Conservation (phyloP, 2,329 filamentous ascomycete species). For the Pyrenophora seminiperda region DNA sequence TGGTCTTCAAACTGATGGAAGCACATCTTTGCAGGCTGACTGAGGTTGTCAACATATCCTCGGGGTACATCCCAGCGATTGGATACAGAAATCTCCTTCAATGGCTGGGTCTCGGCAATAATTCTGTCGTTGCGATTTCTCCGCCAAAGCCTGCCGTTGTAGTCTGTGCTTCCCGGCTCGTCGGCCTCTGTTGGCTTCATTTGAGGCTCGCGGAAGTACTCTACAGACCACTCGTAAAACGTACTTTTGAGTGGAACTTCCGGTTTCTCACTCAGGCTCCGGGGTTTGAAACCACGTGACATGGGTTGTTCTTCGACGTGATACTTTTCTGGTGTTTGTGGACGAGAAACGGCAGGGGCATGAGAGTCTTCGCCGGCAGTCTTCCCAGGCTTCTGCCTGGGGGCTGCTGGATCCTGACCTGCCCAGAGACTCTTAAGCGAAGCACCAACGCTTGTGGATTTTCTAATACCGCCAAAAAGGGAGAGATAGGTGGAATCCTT, state of each 20-base stretch:
- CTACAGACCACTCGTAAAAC: constrained; percentile 94
- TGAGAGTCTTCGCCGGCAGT: constrained; percentile 64
- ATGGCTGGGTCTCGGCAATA: constrained; percentile 87
- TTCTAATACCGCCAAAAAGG: constrained; percentile 62
- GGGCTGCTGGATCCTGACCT: constrained; percentile 38
- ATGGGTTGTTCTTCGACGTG: constrained; percentile 76
- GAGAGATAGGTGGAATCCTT: constrained; percentile 63
- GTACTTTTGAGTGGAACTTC: constrained; percentile 77
- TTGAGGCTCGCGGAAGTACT: constrained; percentile 96
- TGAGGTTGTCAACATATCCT: constrained; percentile 84
- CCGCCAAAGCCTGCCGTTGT: constrained; percentile 93
- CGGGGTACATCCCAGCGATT: constrained; percentile 85
- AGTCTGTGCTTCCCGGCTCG: constrained; percentile 93
- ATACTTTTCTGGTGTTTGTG: constrained; percentile 66
- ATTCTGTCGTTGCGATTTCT: constrained; percentile 91
- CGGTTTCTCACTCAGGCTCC: constrained; percentile 64
- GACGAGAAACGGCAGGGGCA: constrained; percentile 72
- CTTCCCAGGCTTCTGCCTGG: constrained; percentile 43
- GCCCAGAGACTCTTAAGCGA: constrained; percentile 67
- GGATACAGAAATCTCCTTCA: constrained; percentile 84
- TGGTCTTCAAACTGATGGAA: constrained; percentile 99
- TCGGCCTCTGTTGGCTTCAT: constrained; percentile 97
- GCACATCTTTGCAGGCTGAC: constrained; percentile 88
- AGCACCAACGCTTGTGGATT: constrained; percentile 68
- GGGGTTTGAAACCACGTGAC: constrained; percentile 74